These are phyloP conservation scores for Pseudohalonectria lignicola DNA, from an alignment of 2,329 filamentous ascomycete species.

Conservation along the genomic window DNA sequence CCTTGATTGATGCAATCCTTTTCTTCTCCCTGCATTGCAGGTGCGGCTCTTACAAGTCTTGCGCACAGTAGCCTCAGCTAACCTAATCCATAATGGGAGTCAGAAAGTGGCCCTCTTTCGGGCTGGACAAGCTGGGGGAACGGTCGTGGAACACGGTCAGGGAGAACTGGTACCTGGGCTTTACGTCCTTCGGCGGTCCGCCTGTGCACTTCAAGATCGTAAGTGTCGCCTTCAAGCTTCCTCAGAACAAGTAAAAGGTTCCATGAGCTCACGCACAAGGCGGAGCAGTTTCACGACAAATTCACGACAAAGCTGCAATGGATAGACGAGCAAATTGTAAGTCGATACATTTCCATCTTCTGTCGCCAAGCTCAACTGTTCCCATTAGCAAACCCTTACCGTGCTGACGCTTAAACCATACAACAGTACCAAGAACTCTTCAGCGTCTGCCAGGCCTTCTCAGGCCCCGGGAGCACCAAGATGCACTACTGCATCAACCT, in stretches of 20 bases:
- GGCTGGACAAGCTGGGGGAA: not conserved
- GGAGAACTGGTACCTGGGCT: slow-evolving; percentile 48
- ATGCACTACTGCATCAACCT: slow-evolving; percentile 59
- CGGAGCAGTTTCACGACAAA: slow-evolving; percentile 42
- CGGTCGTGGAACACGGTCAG: not conserved
- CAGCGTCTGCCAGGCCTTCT: slow-evolving; percentile 55
- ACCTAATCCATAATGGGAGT: not conserved
- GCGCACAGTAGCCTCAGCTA: no score
- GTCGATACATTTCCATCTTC: no score
- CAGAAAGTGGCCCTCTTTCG: not conserved
- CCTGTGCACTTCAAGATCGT: slow-evolving; percentile 60
- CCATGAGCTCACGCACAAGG: no score
- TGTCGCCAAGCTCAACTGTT: no score
- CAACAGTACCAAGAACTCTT: slow-evolving; percentile 65
- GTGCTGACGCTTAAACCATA: no score
- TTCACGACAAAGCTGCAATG: slow-evolving; percentile 51
- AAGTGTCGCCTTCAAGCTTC: slow-evolving; percentile 8
- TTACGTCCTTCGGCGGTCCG: slow-evolving; percentile 57
- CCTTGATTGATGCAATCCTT: no score
- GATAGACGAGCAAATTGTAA: slow-evolving; percentile 58
- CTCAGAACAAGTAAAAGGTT: no score
- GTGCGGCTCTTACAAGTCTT: no score
- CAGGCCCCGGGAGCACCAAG: slow-evolving; percentile 59
- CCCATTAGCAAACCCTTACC: no score
- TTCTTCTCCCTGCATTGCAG: no score